A percentile compares a stretch with the other conserved stretches of the same genome.
Conservation (phyloP, 331 rosid species). For the Quercus tomentella region DNA sequence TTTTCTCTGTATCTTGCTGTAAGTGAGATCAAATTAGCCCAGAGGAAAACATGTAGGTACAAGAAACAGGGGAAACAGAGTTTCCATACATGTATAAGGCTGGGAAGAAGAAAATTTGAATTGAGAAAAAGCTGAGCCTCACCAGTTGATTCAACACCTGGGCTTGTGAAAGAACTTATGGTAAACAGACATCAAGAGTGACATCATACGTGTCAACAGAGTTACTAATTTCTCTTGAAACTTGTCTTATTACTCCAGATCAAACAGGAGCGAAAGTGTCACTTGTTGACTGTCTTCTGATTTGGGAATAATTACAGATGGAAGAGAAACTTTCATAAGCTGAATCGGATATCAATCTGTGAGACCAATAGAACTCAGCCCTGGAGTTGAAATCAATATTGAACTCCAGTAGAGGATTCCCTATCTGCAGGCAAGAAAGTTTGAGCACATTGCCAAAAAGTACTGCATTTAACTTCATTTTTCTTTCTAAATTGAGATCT, state of each 20-base stretch:
- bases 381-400: slow-evolving; percentile 38
- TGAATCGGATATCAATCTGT: slow-evolving; percentile 39
- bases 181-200: slow-evolving; percentile 28
- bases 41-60: not conserved
- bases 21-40: not conserved
- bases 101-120: not conserved
- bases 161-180: slow-evolving; percentile 17
- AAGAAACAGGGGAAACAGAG: not conserved
- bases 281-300: slow-evolving; percentile 4
- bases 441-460: too few relatives aligned
- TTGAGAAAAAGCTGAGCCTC: not conserved
- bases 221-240: slow-evolving; percentile 1
- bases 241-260: not conserved
- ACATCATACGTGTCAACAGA: slow-evolving; percentile 11
- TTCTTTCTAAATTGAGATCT: not conserved
- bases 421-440: slow-evolving; percentile 22
- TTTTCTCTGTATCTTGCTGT: slow-evolving; percentile 18
- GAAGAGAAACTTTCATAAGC: slow-evolving; percentile 12
- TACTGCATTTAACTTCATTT: not conserved
- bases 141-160: slow-evolving; percentile 17
- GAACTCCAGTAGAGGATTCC: slow-evolving; percentile 51
- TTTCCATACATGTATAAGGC: not conserved
- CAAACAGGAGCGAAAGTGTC: slow-evolving; percentile 18
- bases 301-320: slow-evolving; percentile 29
- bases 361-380: slow-evolving; percentile 40